A percentile compares a stretch with the other conserved stretches of the same genome.
Conservation (phyloP, 371 early-diverging fungal genomes). For the Lichtheimia ramosa region DNA sequence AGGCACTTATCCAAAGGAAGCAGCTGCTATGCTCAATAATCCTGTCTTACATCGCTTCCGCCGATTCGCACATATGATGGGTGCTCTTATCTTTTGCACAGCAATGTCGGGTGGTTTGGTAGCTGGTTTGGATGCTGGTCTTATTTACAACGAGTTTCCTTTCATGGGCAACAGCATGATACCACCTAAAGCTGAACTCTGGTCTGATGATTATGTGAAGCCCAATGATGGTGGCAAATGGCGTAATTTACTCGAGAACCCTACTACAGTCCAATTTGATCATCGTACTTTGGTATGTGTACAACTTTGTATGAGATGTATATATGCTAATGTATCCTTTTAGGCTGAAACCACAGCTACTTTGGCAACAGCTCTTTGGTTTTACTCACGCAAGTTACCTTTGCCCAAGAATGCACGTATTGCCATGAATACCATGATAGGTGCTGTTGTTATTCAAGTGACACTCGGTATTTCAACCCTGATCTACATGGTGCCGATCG, state of each 20-base stretch:
- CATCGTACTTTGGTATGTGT: constrained; percentile 81
- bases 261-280: constrained; percentile 92
- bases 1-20: constrained; percentile 45
- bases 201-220: constrained; percentile 63
- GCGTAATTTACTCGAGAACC: constrained; percentile 92
- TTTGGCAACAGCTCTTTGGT: constrained; percentile 70
- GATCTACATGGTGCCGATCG: constrained; percentile 90
- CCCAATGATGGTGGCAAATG: constrained; percentile 59
- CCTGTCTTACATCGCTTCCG: constrained; percentile 63
- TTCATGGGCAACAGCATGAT: constrained; percentile 81
- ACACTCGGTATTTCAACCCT: constrained; percentile 90
- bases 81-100: constrained; percentile 80
- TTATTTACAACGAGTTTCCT: constrained; percentile 95
- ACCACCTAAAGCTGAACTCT: constrained; percentile 73
- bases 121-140: constrained; percentile 96
- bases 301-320: neutral
- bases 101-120: constrained; percentile 94
- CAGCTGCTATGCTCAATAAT: constrained; percentile 48
- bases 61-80: constrained; percentile 58
- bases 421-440: constrained; percentile 77
- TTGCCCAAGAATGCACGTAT: constrained; percentile 68
- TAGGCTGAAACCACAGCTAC: constrained; percentile 85
- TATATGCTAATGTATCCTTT: neutral
- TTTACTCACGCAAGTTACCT: constrained; percentile 67
- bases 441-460: constrained; percentile 74